Percentiles rank a stretch among this genome's conserved stretches.
Evolutionary conservation across 1,139 yeast genomes (phyloP).

Genomic region (Hansenula sp.): DNA sequence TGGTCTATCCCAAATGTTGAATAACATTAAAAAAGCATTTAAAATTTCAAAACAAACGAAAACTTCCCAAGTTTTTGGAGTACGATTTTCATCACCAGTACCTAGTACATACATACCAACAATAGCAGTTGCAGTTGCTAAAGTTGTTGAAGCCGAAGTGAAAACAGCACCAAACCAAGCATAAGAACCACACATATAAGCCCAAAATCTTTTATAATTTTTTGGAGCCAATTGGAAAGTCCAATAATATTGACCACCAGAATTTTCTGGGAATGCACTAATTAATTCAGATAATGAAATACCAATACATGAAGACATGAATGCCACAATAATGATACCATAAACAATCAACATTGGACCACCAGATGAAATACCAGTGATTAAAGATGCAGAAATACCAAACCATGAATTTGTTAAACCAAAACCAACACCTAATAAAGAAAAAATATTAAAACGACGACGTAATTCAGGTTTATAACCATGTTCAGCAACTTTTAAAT

Average conservation of each 20-base stretch:
- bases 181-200: slow-evolving; percentile 52
- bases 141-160: slow-evolving; percentile 56
- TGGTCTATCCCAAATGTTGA: slow-evolving; percentile 55
- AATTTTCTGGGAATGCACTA: slow-evolving; percentile 53
- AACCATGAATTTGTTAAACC: slow-evolving; percentile 71
- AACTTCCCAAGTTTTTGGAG: slow-evolving; percentile 52
- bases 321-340: slow-evolving; percentile 61
- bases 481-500: slow-evolving; percentile 5
- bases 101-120: slow-evolving; percentile 52
- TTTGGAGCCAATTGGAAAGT: slow-evolving; percentile 52
- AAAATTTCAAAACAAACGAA: slow-evolving; percentile 47
- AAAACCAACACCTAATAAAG: slow-evolving; percentile 60
- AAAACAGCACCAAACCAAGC: slow-evolving; percentile 60
- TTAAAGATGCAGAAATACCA: slow-evolving; percentile 60
- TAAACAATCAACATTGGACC: slow-evolving; percentile 66
- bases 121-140: slow-evolving; percentile 46
- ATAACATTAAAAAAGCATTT: slow-evolving; percentile 40
- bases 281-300: slow-evolving; percentile 49
- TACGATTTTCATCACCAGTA: slow-evolving; percentile 38
- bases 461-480: slow-evolving; percentile 29
- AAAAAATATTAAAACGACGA: slow-evolving; percentile 35
- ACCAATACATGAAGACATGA: slow-evolving; percentile 46
- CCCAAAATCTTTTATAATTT: slow-evolving; percentile 44
- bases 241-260: slow-evolving; percentile 69
- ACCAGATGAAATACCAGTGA: slow-evolving; percentile 61